These are phyloP conservation scores for Rhodomyrtus psidioides DNA, from an alignment of 441 rosid species.

Conservation along the genomic window DNA sequence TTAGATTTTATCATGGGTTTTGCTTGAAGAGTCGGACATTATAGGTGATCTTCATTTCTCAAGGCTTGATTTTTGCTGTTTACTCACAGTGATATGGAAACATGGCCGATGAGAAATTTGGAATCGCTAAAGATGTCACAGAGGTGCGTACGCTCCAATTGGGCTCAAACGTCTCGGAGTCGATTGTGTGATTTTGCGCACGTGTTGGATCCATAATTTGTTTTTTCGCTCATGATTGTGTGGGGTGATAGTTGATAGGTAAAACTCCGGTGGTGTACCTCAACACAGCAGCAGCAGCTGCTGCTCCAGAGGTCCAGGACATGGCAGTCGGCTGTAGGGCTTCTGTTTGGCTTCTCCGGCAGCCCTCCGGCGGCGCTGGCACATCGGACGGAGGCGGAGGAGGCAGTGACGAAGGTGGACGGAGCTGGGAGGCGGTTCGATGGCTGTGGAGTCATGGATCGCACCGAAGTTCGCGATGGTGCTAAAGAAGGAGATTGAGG, in stretches of 20 bases:
- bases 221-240: background rate
- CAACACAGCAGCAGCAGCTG: background rate
- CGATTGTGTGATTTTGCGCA: background rate
- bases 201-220: background rate
- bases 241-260: constrained; percentile 1
- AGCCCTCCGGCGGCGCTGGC: too few relatives aligned
- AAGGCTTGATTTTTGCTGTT: background rate
- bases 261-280: constrained; percentile 6
- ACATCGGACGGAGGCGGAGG: too few relatives aligned
- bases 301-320: too few relatives aligned
- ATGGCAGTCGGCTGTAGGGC: too few relatives aligned
- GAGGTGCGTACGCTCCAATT: constrained; percentile 37
- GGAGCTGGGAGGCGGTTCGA: too few relatives aligned
- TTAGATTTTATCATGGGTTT: background rate
- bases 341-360: too few relatives aligned
- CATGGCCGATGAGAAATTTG: constrained; percentile 34
- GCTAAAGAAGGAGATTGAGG: too few relatives aligned
- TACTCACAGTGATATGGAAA: background rate
- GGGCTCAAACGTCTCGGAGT: background rate
- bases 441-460: too few relatives aligned
- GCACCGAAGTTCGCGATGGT: too few relatives aligned
- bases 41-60: background rate
- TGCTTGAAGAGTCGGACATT: background rate
- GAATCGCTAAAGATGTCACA: constrained; percentile 75
- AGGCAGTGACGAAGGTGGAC: too few relatives aligned